A percentile compares a stretch with the other conserved stretches of the same genome.
Conservation (phyloP, 1,284 basidiomycete species). For the Trichosporon sp. region DNA sequence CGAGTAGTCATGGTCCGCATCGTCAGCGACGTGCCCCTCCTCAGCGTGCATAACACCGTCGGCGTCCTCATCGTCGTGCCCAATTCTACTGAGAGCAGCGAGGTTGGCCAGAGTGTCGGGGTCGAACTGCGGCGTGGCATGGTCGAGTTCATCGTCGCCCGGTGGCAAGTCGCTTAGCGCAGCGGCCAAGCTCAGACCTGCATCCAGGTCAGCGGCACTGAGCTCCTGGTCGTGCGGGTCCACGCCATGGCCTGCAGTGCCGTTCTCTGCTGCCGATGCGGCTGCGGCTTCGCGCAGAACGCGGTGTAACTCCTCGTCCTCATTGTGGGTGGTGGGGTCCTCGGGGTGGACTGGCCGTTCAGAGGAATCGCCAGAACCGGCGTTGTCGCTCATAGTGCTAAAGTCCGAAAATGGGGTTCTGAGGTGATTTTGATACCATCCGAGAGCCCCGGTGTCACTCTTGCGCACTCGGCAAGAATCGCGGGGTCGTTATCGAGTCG, state of each 20-base stretch:
- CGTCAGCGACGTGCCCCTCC: constrained; percentile 19
- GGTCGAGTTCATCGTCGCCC: constrained; percentile 23
- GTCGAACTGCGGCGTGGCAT: constrained; percentile 36
- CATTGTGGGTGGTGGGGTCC: constrained; percentile 8
- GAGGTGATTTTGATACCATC: constrained; percentile 28
- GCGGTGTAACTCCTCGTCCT: constrained; percentile 16
- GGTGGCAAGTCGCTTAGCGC: constrained; percentile 28
- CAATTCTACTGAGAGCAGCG: constrained; percentile 47
- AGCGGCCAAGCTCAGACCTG: constrained; percentile 26
- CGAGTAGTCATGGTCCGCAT: constrained; percentile 29
- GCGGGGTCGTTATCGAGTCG: constrained; percentile 7
- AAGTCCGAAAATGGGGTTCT: constrained; percentile 34
- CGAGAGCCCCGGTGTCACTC: constrained; percentile 15
- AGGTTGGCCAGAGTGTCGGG: constrained; percentile 52
- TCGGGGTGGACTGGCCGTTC: constrained; percentile 39
- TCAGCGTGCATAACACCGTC: constrained; percentile 32
- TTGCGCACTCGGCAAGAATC: constrained; percentile 3
- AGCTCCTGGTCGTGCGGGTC: constrained; percentile 13
- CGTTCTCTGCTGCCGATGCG: neutral
- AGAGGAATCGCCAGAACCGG: constrained; percentile 36
- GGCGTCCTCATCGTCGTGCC: constrained; percentile 21
- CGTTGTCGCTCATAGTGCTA: constrained; percentile 45
- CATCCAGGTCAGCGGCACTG: constrained; percentile 19
- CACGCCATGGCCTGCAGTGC: neutral
- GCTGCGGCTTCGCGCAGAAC: constrained; percentile 15